Conservation (phyloP, 345 rosid genomes). For the Eucalyptus leucophloia region DNA sequence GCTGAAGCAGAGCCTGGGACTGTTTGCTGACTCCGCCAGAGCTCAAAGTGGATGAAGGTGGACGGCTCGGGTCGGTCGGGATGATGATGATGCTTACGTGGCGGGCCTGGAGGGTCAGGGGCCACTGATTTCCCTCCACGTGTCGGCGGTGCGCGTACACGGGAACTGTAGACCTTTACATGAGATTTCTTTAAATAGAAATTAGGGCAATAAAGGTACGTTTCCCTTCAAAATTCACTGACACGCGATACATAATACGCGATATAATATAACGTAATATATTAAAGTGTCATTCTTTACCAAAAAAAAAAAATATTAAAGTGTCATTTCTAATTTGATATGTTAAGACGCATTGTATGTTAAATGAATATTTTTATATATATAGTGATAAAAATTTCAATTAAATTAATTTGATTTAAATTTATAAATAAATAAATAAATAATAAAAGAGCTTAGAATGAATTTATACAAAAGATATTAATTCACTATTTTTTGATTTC, state of each 20-base stretch:
- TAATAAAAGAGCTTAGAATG: too few relatives aligned
- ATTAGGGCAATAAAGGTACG: not conserved
- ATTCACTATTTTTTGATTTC: too few relatives aligned
- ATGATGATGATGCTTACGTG: not conserved
- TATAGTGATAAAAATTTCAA: fast-evolving
- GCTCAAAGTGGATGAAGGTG: not conserved
- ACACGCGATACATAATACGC: fast-evolving
- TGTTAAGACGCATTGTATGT: fast-evolving
- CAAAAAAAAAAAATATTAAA: too few relatives aligned
- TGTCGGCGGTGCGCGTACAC: not conserved
- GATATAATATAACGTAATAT: fast-evolving
- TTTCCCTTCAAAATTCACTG: not conserved
- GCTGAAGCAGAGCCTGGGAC: not conserved
- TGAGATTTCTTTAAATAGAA: too few relatives aligned
- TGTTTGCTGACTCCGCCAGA: not conserved
- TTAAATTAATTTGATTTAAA: too few relatives aligned
- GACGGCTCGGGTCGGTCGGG: not conserved
- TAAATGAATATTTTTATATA: too few relatives aligned
- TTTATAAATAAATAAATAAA: too few relatives aligned
- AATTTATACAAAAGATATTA: too few relatives aligned
- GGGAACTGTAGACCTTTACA: not conserved
- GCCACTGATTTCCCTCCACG: not conserved
- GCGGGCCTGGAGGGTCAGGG: not conserved
- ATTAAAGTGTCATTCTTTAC: too few relatives aligned
- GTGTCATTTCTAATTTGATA: too few relatives aligned